Base-by-base conservation (phyloP, 805 yeast genomes). In the Wickerhamiella dianesei region DNA sequence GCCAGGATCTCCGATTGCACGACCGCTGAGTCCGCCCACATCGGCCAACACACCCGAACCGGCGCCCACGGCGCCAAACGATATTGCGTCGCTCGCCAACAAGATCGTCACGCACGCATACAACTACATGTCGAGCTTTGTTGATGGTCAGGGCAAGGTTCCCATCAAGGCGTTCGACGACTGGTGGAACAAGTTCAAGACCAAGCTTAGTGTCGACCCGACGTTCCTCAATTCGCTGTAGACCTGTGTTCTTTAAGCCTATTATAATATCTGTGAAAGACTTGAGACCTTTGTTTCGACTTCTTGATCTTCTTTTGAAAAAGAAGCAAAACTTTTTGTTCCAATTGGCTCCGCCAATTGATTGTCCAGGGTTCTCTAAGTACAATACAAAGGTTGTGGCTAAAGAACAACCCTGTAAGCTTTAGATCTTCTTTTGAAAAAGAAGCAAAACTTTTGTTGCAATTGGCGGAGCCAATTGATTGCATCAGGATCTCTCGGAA, bases 141-240 rank as follows among this genome's bases (percentile, higher is more conserved):
- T 86, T 5, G 95, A 86, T 58, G 61, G 67, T 3, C 69, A 74
- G 19, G 94, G 95, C 2, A 84, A 78, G 55, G 96, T 89, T 2
- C 82, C 88, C 2, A 83, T 89, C 59, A 83, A 80, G 58, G 82
- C 78, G 40, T 89, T 89, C 57, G 94, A 89, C 60, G 80, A 75
- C 37, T 89, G 98, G 98, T 66, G 98, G 98, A 79, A 74, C 53
- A 88, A 86, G 64, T 89, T 92, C 65, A 83, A 76, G 61, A 64
- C 74, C 4, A 80, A 82, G 58, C 57, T 92, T 49, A 72, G 76
- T 9, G 82, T 81, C 50, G 94, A 89, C 59, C 96, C 96, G 1
- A 77, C 75, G 46, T 88, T 86, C 60, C 64, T 89, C 44, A 84
- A 85, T 50, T 70, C 69, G 25, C 50, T 65, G 16, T 62, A 61